A percentile compares a stretch with the other conserved stretches of the same genome.
Evolutionary conservation across 805 yeast species (phyloP).

Genomic region (Komagataella kurtzmanii): DNA sequence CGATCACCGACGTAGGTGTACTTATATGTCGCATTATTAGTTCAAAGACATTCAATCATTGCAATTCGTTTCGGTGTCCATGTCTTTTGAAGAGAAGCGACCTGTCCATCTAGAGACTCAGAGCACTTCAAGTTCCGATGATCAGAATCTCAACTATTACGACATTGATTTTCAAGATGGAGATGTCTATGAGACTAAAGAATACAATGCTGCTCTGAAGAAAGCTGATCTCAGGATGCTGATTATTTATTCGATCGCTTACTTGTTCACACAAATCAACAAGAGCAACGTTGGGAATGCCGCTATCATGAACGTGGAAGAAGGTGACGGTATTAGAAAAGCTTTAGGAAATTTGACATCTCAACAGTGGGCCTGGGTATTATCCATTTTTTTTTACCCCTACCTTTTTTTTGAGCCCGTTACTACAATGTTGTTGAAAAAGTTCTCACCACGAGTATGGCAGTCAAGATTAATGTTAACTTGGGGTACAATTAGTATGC

Average conservation of each 20-base stretch:
- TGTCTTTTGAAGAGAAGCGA: too few species aligned
- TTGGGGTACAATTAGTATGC: constrained; percentile 25
- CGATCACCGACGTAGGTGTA: too few species aligned
- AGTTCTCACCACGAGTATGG: constrained; percentile 23
- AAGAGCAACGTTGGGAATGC: constrained; percentile 43
- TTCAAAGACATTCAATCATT: too few species aligned
- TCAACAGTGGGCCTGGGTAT: constrained; percentile 25
- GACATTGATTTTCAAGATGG: too few species aligned
- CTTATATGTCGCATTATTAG: too few species aligned
- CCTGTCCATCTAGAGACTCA: too few species aligned
- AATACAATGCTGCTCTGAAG: constrained; percentile 11
- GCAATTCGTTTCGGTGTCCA: too few species aligned
- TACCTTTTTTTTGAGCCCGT: constrained; percentile 28
- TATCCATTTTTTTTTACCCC: constrained; percentile 25
- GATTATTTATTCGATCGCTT: constrained; percentile 11
- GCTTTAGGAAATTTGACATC: constrained; percentile 24
- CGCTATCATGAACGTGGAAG: constrained; percentile 1
- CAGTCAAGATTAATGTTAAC: constrained; percentile 18
- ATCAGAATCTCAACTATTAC: too few species aligned
- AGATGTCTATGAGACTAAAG: constrained; percentile 1
- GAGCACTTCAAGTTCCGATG: too few species aligned
- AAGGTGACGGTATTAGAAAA: constrained; percentile 32
- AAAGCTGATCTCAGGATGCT: constrained; percentile 13
- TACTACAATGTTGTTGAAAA: constrained; percentile 19
- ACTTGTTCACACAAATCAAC: constrained; percentile 21